Conservation (phyloP, 805 yeast species). For the Yarrowia bubula region DNA sequence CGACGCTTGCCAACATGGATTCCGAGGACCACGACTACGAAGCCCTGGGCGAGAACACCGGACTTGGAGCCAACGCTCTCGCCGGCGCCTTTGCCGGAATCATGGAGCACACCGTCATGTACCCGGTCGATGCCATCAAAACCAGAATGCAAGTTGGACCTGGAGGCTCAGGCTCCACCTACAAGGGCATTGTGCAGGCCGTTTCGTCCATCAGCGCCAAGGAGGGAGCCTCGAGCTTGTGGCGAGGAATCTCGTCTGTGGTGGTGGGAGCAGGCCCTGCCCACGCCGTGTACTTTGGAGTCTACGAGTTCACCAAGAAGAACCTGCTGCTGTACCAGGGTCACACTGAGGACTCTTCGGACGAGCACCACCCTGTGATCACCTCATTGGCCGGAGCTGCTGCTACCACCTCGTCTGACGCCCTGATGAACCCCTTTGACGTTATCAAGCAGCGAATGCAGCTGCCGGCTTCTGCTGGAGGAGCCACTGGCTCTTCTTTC, state of each 20-base stretch:
- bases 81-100: conserved; percentile 99
- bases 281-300: conserved; percentile 94
- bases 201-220: conserved; percentile 73
- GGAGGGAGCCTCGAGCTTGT: conserved; percentile 84
- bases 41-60: conserved; percentile 82
- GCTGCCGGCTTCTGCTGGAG: conserved; percentile 36
- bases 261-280: conserved; percentile 99
- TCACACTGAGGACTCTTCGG: conserved; percentile 40
- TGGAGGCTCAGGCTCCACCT: conserved; percentile 34
- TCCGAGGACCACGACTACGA: conserved; percentile 63
- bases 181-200: conserved; percentile 55
- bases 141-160: conserved; percentile 80
- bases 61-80: conserved; percentile 72
- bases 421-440: conserved; percentile 96
- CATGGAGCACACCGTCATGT: conserved; percentile 97
- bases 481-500: conserved; percentile 34
- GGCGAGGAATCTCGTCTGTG: conserved; percentile 93
- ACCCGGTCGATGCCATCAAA: conserved; percentile 93
- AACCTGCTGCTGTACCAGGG: conserved; percentile 38
- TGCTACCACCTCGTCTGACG: conserved; percentile 91
- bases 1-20: conserved; percentile 26
- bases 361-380: conserved; percentile 68
- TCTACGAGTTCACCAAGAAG: conserved; percentile 78
- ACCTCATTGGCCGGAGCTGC: conserved; percentile 87
- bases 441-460: conserved; percentile 96